Evolutionary conservation across 768 basidiomycete species (phyloP), one percentile per base, ranked within the genome.

Genomic region (Ramaria rubella): DNA sequence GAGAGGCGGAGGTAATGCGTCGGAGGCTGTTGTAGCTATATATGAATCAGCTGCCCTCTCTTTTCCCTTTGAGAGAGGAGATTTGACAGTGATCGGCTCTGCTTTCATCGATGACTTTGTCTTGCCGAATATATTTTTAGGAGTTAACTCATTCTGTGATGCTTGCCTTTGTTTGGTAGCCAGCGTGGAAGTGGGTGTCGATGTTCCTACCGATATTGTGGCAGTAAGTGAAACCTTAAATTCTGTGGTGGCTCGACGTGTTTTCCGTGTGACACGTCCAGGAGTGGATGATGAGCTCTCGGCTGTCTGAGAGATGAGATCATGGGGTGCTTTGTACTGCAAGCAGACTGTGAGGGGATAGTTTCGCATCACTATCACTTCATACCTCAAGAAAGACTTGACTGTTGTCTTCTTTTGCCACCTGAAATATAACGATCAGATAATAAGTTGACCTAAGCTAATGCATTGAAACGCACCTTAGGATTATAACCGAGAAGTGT

Each of bases 401-500:
- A 12, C 85, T 82, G 30, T 79, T 79, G 61, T 94, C 90, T 52
- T 70, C 58, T 65, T 94, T 94, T 5, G 88, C 88, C 31, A 70
- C 71, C 90, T 91, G 59, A 14, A 30, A 49, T 34, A 19, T 45
- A 50, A 57, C 59, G 33, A 50, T 57, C 23, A 24, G 44, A n/a
- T 36, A 27, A 33, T 26, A 49, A 19, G 30, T 30, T 45, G 8
- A 19, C 38, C 26, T 19, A 6, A 24, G 9, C 7, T 21, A 42
- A 12, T 30, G 27, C 1, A 52, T 50, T n/a, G 19, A 5, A 52
- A 66, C 81, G 34, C 59, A 88, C 87, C 69, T 74, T 68, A 8
- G 93, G 94, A 69, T 94, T 79, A 67, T 83, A 97, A 19, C 75
- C 77, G 33, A 93, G 70, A 73, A 95, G 76, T 24, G 80, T 83